A percentile compares a stretch with the other conserved stretches of the same genome.
These are phyloP conservation scores for Suhomyces chickasaworum DNA, from an alignment of 1,139 yeast genomes.

Conservation along the genomic window DNA sequence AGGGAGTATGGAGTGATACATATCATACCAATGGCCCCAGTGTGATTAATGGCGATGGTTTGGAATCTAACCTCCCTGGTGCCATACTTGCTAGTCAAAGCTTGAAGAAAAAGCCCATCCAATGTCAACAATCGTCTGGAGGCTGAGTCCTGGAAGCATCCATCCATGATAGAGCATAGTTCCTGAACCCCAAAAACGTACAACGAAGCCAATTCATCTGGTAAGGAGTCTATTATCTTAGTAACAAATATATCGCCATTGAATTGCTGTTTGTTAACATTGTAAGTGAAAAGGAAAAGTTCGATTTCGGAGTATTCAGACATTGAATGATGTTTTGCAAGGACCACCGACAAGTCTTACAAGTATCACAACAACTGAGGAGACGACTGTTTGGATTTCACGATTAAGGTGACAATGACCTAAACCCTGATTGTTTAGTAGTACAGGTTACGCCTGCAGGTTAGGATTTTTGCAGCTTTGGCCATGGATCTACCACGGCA, in stretches of 20 bases:
- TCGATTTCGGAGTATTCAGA: constrained; percentile 13
- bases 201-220: constrained; percentile 42
- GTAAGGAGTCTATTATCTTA: constrained; percentile 32
- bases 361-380: not conserved
- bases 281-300: constrained; percentile 43
- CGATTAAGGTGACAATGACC: not conserved
- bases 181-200: constrained; percentile 79
- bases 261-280: constrained; percentile 36
- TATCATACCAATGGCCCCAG: constrained; percentile 70
- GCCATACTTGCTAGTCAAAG: constrained; percentile 38
- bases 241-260: constrained; percentile 27
- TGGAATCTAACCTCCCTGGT: constrained; percentile 39
- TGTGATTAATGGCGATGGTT: constrained; percentile 46
- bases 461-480: not conserved
- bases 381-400: not conserved
- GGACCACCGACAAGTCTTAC: not conserved
- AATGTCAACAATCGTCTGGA: constrained; percentile 43
- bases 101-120: constrained; percentile 41
- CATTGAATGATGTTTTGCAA: not conserved
- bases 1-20: constrained; percentile 51
- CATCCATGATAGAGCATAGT: constrained; percentile 63
- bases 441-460: not conserved
- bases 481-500: not conserved
- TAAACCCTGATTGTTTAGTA: not conserved
- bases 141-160: constrained; percentile 48